These are phyloP conservation scores for Bryoglossum gracile DNA, from an alignment of 495 filamentous ascomycete species.

Conservation along the genomic window DNA sequence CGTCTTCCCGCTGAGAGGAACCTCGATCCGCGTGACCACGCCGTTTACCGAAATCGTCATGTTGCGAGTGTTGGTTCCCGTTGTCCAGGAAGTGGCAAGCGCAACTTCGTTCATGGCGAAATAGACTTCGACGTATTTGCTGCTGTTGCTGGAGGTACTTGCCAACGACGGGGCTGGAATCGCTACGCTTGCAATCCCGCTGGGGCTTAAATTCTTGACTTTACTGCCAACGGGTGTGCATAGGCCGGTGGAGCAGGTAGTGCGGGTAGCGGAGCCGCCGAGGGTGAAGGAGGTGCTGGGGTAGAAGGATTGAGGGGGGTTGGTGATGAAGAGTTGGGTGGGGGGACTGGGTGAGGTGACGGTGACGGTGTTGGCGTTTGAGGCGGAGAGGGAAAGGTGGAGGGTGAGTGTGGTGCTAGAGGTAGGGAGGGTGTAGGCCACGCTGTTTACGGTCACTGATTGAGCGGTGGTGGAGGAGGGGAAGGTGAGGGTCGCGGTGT, in stretches of 20 bases:
- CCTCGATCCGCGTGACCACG: constrained; percentile 33
- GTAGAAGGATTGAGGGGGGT: constrained; percentile 31
- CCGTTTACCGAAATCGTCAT: constrained; percentile 38
- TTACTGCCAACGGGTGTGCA: constrained; percentile 37
- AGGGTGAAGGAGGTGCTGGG: constrained; percentile 30
- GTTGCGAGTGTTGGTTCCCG: constrained; percentile 36
- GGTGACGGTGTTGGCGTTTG: constrained; percentile 29
- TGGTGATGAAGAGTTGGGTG: constrained; percentile 24
- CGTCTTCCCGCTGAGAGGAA: constrained; percentile 36
- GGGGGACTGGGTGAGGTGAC: constrained; percentile 19
- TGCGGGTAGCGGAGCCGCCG: constrained; percentile 22
- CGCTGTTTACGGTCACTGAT: constrained; percentile 8
- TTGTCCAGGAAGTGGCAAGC: constrained; percentile 31
- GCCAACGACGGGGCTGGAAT: constrained; percentile 24
- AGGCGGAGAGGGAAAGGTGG: constrained; percentile 26
- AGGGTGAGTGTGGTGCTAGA: constrained; percentile 14
- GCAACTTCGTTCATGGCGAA: constrained; percentile 43
- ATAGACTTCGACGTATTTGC: constrained; percentile 36
- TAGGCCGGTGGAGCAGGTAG: constrained; percentile 27
- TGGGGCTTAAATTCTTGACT: constrained; percentile 27
- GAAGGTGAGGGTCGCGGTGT: constrained; percentile 29
- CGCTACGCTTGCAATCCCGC: constrained; percentile 23
- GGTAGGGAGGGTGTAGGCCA: constrained; percentile 12
- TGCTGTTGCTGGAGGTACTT: constrained; percentile 5
- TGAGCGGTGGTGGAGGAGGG: background rate